Percentiles rank a stretch among this genome's conserved stretches.
These are phyloP conservation scores for Eimeria sp. DNA, from an alignment of 169 alveolate genomes.

Conservation along the genomic window DNA sequence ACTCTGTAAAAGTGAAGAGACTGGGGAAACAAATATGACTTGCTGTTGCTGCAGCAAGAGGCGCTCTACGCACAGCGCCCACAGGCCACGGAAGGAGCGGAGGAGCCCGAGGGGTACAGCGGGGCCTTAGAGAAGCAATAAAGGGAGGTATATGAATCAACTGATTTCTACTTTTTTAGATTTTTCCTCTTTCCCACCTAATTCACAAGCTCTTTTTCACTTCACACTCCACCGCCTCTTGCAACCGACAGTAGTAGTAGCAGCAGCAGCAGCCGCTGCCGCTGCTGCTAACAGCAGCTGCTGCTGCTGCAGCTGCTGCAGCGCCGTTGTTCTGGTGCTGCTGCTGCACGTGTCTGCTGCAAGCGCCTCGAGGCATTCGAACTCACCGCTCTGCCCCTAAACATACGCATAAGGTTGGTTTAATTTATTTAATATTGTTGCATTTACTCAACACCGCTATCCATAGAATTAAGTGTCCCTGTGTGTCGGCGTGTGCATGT, in stretches of 20 bases:
- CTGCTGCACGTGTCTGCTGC: conserved; percentile 30
- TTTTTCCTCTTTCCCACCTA: conserved; percentile 8
- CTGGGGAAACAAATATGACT: not conserved
- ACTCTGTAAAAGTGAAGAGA: not conserved
- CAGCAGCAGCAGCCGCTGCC: conserved; percentile 65
- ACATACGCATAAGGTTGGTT: not conserved
- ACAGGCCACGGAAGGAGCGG: conserved; percentile 32
- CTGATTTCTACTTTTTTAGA: not conserved
- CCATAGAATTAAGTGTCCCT: not conserved
- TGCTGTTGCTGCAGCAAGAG: conserved; percentile 41
- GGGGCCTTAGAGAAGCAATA: not conserved
- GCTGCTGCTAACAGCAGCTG: conserved; percentile 40
- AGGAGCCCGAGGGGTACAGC: not conserved
- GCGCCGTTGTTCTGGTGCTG: not conserved
- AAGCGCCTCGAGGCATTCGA: not conserved
- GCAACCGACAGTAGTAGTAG: conserved; percentile 55
- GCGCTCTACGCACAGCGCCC: conserved; percentile 15
- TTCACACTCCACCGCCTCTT: conserved; percentile 42
- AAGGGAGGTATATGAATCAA: not conserved
- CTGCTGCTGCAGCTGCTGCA: conserved; percentile 20
- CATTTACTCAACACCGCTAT: not conserved
- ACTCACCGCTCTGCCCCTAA: not conserved
- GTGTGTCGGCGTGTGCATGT: not conserved
- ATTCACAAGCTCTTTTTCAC: not conserved
- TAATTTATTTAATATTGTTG: not conserved